phyloP scores from a whole-genome alignment of 2,329 filamentous ascomycete genomes.

The Chrysoporthe puriensis region DNA sequence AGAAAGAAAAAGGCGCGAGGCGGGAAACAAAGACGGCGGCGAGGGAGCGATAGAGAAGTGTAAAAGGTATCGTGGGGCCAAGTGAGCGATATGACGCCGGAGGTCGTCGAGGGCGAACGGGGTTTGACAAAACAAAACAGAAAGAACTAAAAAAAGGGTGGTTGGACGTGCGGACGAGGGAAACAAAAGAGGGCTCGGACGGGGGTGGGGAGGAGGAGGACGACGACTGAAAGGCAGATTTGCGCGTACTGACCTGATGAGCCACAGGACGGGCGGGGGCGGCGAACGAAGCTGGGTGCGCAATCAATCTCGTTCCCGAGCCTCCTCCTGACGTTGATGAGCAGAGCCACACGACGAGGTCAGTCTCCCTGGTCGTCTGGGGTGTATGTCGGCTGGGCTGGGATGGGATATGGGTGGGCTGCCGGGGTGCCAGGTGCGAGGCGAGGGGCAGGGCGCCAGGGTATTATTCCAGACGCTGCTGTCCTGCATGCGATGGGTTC shows the following conservation, averaged over 20 bases:
- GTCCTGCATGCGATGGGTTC: neutral
- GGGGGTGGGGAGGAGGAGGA: slow-evolving; percentile 5
- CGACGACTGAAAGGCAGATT: slow-evolving; percentile 13
- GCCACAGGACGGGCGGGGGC: slow-evolving; percentile 22
- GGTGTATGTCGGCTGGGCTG: neutral
- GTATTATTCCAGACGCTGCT: neutral
- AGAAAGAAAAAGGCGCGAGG: neutral
- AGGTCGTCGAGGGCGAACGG: slow-evolving; percentile 13
- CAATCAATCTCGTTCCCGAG: slow-evolving; percentile 27
- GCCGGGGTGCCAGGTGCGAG: too few relatives aligned
- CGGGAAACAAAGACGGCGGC: neutral
- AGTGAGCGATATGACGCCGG: slow-evolving; percentile 22
- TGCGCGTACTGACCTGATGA: slow-evolving; percentile 25
- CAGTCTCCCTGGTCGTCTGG: neutral
- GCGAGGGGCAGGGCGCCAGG: neutral
- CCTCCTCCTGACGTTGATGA: slow-evolving; percentile 4
- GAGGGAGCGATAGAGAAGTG: slow-evolving; percentile 18
- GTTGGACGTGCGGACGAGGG: slow-evolving; percentile 6
- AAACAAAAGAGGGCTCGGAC: slow-evolving; percentile 10
- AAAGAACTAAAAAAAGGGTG: slow-evolving; percentile 13
- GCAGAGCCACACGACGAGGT: slow-evolving; percentile 11
- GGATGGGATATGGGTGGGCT: neutral
- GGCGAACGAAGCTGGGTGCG: neutral
- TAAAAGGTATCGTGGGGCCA: neutral
- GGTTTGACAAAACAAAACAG: slow-evolving; percentile 10